These are phyloP conservation scores for Diaporthe sp. DNA, from an alignment of 2,329 filamentous ascomycete species.

Conservation along the genomic window DNA sequence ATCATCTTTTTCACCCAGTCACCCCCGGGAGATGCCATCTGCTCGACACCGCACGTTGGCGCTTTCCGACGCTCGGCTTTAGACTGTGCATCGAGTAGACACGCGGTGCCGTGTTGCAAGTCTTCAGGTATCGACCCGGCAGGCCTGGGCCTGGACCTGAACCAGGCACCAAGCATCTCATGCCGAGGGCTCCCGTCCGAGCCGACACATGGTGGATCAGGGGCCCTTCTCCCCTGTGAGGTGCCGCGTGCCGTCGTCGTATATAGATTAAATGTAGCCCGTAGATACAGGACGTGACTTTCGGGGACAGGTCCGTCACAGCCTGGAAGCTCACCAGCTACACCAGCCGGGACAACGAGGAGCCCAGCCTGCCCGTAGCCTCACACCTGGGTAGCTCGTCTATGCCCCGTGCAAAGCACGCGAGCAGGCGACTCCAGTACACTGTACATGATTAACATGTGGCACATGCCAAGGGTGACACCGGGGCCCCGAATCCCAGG, in stretches of 20 bases:
- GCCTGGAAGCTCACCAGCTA: background rate
- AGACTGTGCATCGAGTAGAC: background rate
- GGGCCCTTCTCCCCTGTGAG: background rate
- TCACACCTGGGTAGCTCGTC: background rate
- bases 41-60: background rate
- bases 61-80: background rate
- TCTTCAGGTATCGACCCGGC: background rate
- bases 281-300: background rate
- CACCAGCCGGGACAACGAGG: background rate
- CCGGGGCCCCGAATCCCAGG: background rate
- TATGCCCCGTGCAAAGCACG: background rate
- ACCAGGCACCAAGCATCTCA: background rate
- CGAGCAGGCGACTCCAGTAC: background rate
- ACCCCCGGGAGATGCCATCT: background rate
- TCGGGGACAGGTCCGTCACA: background rate
- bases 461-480: slow-evolving; percentile 17
- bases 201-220: background rate
- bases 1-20: background rate
- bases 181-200: background rate
- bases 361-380: background rate
- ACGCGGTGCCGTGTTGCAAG: background rate
- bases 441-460: background rate
- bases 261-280: background rate
- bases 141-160: background rate
- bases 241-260: background rate